phyloP scores from a whole-genome alignment of 176 grass and related monocot species.

The Puccinellia tenuiflora region DNA sequence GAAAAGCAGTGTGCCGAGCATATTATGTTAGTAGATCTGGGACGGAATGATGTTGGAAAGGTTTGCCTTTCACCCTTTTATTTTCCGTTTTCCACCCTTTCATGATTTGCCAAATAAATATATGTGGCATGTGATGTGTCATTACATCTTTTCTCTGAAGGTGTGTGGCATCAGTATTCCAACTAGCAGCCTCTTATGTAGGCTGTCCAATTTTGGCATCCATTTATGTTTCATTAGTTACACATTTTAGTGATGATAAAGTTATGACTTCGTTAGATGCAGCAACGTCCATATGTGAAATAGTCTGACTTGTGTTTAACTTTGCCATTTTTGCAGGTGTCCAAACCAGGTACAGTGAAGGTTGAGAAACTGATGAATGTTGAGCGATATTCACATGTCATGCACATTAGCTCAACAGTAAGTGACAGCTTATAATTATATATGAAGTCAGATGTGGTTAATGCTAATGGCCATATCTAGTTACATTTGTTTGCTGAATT shows the following conservation, averaged over 20 bases:
- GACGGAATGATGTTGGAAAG: conserved; percentile 90
- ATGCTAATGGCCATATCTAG: background rate
- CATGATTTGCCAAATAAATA: background rate
- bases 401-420: conserved; percentile 96
- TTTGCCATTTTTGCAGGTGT: conserved; percentile 42
- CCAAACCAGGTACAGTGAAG: conserved; percentile 77
- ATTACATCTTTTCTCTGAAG: background rate
- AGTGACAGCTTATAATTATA: background rate
- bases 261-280: background rate
- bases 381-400: conserved; percentile 90
- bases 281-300: background rate
- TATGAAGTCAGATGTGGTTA: background rate
- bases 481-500: background rate
- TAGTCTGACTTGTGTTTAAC: background rate
- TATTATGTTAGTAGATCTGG: conserved; percentile 93
- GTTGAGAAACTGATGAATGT: conserved; percentile 94
- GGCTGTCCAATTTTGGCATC: background rate
- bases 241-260: background rate
- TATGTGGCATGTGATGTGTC: background rate
- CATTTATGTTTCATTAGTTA: background rate
- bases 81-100: background rate
- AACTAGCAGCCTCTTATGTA: background rate
- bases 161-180: background rate
- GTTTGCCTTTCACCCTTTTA: conserved; percentile 18
- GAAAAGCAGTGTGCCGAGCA: conserved; percentile 92